Evolutionary conservation across 2,329 filamentous ascomycete genomes (phyloP).

Genomic region (Phaeosphaeriaceae sp.): DNA sequence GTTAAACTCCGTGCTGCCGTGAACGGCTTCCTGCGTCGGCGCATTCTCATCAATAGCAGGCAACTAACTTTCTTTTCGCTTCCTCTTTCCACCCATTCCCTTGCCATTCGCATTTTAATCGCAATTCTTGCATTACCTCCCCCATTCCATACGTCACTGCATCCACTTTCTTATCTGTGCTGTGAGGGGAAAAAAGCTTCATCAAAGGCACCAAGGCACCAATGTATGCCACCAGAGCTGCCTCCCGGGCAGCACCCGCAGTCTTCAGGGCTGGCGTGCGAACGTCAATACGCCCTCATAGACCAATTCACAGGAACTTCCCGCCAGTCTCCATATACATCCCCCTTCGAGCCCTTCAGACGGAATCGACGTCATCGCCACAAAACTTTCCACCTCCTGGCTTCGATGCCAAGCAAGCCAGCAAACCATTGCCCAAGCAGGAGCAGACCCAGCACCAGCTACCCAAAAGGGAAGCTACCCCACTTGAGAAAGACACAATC

Average conservation of each 20-base stretch:
- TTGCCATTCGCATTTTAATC: conserved; percentile 12
- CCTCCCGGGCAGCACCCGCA: conserved; percentile 54
- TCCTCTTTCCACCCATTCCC: conserved; percentile 9
- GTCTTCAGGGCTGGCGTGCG: conserved; percentile 54
- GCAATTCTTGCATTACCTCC: conserved; percentile 3
- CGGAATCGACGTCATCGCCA: conserved; percentile 60
- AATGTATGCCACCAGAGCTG: conserved; percentile 56
- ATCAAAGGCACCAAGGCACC: conserved; percentile 23
- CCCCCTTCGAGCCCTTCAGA: conserved; percentile 60
- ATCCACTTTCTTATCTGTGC: too few relatives aligned
- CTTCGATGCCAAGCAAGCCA: conserved; percentile 88
- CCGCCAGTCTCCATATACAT: conserved; percentile 65
- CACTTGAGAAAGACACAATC: conserved; percentile 40
- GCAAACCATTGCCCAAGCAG: conserved; percentile 76
- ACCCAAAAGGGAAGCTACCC: conserved; percentile 28
- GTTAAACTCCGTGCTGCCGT: neutral
- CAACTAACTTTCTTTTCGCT: conserved; percentile 12
- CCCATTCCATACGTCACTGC: conserved; percentile 22
- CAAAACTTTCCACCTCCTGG: conserved; percentile 78
- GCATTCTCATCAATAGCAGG: conserved; percentile 22
- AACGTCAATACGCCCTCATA: conserved; percentile 49
- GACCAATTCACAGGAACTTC: conserved; percentile 57
- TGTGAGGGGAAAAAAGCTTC: too few relatives aligned
- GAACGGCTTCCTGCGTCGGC: conserved; percentile 20
- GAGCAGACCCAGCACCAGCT: conserved; percentile 36